Evolutionary conservation across 495 filamentous ascomycete genomes (phyloP).

Genomic region (Podospora bellae-mahoneyi): DNA sequence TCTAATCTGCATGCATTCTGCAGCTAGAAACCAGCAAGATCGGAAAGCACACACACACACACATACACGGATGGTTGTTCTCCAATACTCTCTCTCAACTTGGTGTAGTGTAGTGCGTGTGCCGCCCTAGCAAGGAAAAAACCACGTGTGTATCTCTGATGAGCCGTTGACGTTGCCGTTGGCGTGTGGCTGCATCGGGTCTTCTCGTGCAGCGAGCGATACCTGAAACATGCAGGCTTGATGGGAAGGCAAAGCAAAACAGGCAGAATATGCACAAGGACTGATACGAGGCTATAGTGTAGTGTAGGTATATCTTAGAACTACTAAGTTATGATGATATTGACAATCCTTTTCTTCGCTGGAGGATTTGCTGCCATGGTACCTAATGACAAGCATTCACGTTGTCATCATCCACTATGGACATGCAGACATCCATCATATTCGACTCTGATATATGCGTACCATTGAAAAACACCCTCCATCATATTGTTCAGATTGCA

Average conservation of each 20-base stretch:
- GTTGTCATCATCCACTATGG: neutral
- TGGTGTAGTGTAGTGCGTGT: neutral
- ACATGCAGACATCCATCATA: neutral
- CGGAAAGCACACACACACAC: neutral
- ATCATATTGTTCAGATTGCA: neutral
- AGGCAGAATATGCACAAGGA: neutral
- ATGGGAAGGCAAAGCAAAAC: neutral
- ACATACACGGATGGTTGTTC: neutral
- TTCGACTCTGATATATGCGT: neutral
- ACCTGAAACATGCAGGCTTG: neutral
- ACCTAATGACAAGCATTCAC: neutral
- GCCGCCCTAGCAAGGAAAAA: neutral
- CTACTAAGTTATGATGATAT: neutral
- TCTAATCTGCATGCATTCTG: slow-evolving; percentile 1
- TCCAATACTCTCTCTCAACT: neutral
- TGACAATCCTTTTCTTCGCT: neutral
- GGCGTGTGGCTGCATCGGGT: neutral
- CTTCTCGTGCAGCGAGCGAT: neutral
- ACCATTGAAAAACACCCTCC: neutral
- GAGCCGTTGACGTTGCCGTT: neutral
- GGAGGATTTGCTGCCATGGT: neutral
- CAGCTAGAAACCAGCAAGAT: slow-evolving; percentile 7
- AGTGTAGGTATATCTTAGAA: neutral
- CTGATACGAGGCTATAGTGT: neutral
- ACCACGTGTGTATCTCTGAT: neutral